phyloP scores from a whole-genome alignment of 2,329 filamentous ascomycete genomes.

The Botrytis tulipae region DNA sequence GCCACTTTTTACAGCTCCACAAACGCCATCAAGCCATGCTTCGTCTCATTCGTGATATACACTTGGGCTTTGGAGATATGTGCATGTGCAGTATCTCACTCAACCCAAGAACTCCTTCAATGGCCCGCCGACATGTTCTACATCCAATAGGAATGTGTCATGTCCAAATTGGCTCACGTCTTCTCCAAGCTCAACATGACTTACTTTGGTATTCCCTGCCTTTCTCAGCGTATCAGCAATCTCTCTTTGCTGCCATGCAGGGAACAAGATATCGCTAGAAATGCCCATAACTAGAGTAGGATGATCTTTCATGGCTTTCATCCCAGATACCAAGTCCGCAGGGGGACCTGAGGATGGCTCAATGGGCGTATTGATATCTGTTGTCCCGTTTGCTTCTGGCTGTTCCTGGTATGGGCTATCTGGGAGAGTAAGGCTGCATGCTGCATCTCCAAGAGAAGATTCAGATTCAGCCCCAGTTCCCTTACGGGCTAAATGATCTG shows the following conservation, averaged over 20 bases:
- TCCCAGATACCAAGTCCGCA: constrained; percentile 73
- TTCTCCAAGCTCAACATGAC: constrained; percentile 88
- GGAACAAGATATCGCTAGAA: constrained; percentile 93
- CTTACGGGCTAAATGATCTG: constrained; percentile 58
- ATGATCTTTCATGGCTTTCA: constrained; percentile 69
- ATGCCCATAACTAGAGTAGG: constrained; percentile 90
- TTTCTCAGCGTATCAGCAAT: constrained; percentile 79
- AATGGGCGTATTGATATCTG: constrained; percentile 38
- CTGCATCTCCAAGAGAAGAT: constrained; percentile 39
- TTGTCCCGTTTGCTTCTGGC: constrained; percentile 47
- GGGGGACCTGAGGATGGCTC: constrained; percentile 58
- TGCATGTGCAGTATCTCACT: neutral
- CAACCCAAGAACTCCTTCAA: constrained; percentile 71
- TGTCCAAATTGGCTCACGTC: constrained; percentile 94
- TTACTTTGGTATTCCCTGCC: constrained; percentile 76
- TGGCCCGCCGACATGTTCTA: constrained; percentile 86
- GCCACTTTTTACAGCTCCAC: constrained; percentile 20
- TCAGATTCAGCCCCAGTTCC: constrained; percentile 41
- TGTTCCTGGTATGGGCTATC: constrained; percentile 85
- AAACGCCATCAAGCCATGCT: constrained; percentile 15
- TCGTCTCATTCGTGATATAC: constrained; percentile 14
- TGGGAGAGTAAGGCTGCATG: constrained; percentile 80
- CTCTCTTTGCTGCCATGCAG: constrained; percentile 96
- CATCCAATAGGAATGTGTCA: constrained; percentile 90
- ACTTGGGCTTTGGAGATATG: neutral